phyloP scores from a whole-genome alignment of 139 green algal species.

The Mesotaenium endlicherianum region DNA sequence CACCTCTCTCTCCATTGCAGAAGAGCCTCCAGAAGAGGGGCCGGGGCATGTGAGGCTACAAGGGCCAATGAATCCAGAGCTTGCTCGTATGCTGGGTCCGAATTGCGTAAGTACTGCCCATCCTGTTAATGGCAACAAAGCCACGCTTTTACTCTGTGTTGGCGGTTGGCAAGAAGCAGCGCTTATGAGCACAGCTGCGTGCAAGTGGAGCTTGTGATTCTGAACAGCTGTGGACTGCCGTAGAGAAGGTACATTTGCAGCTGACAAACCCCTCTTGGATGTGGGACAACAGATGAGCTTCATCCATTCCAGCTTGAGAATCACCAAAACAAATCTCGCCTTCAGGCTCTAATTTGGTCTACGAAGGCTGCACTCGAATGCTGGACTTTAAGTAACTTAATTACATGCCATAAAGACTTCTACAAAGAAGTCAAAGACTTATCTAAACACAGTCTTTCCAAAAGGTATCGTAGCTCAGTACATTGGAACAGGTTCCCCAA shows the following conservation, averaged over 20 bases:
- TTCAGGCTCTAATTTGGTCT: too few relatives aligned
- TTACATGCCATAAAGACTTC: too few relatives aligned
- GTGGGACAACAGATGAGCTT: background rate
- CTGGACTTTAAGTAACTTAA: too few relatives aligned
- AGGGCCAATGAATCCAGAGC: constrained; percentile 49
- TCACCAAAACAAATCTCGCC: too few relatives aligned
- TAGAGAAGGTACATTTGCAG: background rate
- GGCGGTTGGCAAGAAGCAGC: background rate
- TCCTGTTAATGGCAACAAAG: constrained; percentile 18
- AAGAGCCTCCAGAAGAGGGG: constrained; percentile 44
- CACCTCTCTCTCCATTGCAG: constrained; percentile 46
- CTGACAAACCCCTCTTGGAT: background rate
- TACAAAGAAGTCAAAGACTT: too few relatives aligned
- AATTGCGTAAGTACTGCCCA: constrained; percentile 12
- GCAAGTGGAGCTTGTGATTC: background rate
- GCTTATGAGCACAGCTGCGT: background rate
- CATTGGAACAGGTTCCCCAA: too few relatives aligned
- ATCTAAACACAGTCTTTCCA: too few relatives aligned
- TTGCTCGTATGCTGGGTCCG: constrained; percentile 44
- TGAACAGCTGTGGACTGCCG: background rate
- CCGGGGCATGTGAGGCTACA: constrained; percentile 38
- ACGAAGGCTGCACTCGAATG: too few relatives aligned
- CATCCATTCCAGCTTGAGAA: background rate
- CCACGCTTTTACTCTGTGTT: constrained; percentile 1
- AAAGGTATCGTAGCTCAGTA: too few relatives aligned